Evolutionary conservation across 345 rosid species (phyloP), one percentile per base, ranked within the genome.

Genomic region (Salix viminalis): DNA sequence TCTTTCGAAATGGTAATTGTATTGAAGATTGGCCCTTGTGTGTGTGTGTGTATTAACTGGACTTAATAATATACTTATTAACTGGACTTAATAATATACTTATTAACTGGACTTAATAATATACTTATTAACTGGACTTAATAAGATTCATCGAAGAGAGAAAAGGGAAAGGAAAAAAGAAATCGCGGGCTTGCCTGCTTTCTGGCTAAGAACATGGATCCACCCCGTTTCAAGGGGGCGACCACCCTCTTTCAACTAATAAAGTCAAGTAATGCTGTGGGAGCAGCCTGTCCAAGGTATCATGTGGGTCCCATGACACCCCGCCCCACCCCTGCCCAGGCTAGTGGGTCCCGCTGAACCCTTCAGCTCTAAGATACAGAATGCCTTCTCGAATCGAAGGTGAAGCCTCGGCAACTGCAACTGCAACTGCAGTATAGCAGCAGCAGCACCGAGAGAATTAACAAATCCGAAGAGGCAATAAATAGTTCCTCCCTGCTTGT

Each of bases 221-320:
- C 89, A 83, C 86, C 81, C 77, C 56, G 84, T 80, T 76, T 77
- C 86, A 48, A 65, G 64, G 75, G 86, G 83, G 79, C 37, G 64
- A 36, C 76, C 65, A 66, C 19, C 30, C 72, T 73, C 76, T 70
- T 76, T 86, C 87, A 86, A 80, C 88, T 65, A 84, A 84, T 84
- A 83, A 81, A 86, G 81, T 85, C 90, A 82, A 80, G 93, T 80
- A 87, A 81, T 36, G 83, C 52, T 70, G 75, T 9, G 79, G 72
- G 79, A 54, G 60, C 26, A n/a, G 74, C 70, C 68, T 81, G 85
- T 69, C 81, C 62, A 44, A 70, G 58, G 58, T 68, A 28, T 42
- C 70, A 61, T 28, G 76, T 46, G 78, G 85, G 76, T 16, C 82
- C 41, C 41, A 2, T 32, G 79, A 41, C 68, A 61, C 71, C 72